Evolutionary conservation across 441 rosid genomes (phyloP).

Genomic region (Erysimum pusillum): DNA sequence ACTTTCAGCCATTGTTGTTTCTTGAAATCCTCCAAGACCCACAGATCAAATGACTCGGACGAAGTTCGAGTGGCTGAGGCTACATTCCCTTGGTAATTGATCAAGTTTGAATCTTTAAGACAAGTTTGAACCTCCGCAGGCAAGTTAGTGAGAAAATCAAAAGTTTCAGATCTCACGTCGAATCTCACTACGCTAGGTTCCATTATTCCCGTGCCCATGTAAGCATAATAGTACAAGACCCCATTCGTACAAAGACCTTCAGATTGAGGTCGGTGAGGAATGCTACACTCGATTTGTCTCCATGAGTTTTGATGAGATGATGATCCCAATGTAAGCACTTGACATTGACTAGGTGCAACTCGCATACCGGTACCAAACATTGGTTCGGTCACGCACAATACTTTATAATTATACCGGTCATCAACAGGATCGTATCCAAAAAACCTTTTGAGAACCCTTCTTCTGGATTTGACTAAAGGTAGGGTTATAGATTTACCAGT

Average conservation of each 20-base stretch:
- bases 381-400: background rate
- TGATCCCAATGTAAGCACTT: background rate
- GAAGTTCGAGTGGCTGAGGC: background rate
- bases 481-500: background rate
- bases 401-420: background rate
- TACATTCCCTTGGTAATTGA: constrained; percentile 3
- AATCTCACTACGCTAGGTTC: background rate
- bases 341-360: background rate
- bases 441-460: background rate
- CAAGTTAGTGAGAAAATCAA: background rate
- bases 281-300: background rate
- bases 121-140: background rate
- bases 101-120: background rate
- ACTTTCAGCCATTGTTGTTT: background rate
- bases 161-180: constrained; percentile 8
- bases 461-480: background rate
- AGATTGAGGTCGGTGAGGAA: background rate
- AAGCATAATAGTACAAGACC: background rate
- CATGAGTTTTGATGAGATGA: background rate
- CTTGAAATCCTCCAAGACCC: constrained; percentile 17
- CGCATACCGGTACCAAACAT: background rate
- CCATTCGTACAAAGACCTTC: constrained; percentile 1
- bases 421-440: background rate
- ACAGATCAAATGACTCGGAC: background rate
- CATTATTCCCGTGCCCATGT: background rate